Percentiles rank a stretch among this genome's conserved stretches.
phyloP scores from a whole-genome alignment of 805 yeast species.

The Candida khao-thaluensis region DNA sequence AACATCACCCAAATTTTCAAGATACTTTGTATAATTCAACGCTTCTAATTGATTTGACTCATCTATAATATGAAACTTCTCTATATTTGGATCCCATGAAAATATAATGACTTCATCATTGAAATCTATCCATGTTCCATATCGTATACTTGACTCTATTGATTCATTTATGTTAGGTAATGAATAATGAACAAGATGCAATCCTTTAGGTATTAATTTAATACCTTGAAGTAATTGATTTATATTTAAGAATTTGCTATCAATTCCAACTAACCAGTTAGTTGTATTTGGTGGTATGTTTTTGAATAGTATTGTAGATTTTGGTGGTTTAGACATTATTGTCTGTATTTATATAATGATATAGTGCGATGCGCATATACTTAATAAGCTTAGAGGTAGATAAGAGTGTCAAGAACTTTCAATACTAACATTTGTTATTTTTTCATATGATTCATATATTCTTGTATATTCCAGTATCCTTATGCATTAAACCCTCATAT shows the following conservation, averaged over 20 bases:
- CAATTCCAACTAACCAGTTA: slow-evolving; percentile 43
- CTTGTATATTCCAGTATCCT: no score
- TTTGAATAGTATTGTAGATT: slow-evolving; percentile 20
- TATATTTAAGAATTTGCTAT: slow-evolving; percentile 47
- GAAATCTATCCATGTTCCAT: slow-evolving; percentile 42
- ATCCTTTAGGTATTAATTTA: slow-evolving; percentile 49
- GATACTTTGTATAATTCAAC: slow-evolving; percentile 24
- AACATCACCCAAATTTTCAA: slow-evolving; percentile 22
- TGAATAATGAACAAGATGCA: slow-evolving; percentile 57
- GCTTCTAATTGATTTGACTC: slow-evolving; percentile 24
- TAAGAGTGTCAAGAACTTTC: no score
- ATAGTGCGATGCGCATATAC: no score
- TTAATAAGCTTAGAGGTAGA: no score
- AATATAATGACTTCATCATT: slow-evolving; percentile 30
- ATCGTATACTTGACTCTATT: slow-evolving; percentile 22
- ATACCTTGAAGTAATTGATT: slow-evolving; percentile 47
- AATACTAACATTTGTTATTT: no score
- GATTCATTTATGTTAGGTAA: slow-evolving; percentile 14
- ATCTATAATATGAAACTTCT: slow-evolving; percentile 17
- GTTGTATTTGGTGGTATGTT: slow-evolving; percentile 15
- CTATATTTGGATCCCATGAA: slow-evolving; percentile 33
- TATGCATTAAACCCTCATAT: no score
- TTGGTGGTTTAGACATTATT: slow-evolving; percentile 22
- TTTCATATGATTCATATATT: no score
- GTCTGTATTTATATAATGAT: no score